Evolutionary conservation across 2,329 filamentous ascomycete genomes (phyloP), one percentile per base, ranked within the genome.

Genomic region (Coniosporium tulheliwenetii): DNA sequence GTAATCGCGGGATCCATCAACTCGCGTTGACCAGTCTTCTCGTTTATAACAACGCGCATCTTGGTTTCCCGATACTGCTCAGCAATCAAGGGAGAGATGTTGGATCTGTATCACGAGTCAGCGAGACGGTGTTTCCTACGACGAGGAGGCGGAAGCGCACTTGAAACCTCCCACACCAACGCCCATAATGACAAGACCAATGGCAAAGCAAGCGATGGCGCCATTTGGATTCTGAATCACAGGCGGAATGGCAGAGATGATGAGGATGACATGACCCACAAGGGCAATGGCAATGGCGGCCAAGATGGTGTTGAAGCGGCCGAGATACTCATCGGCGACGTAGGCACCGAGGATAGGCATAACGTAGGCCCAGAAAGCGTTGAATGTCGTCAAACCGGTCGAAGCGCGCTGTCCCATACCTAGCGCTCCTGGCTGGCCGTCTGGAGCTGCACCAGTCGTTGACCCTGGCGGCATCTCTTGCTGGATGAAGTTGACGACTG

Each of bases 91-190:
- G 66, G 66, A 8, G 62, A 62, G 36, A 87, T 81, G 53, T 87
- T 87, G 47, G 79, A 74, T 66, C 19, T 26, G 19, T 26, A 4
- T 4, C 19, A 3, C 3, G 19, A 26, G 19, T 26, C 19, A 26
- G 19, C 19, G 19, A 4, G 4, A 26, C 19, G 19, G 19, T 26
- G 3, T 26, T 7, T 7, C 4, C 19, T 26, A 26, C 3, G 7
- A 3, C 3, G 19, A 7, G 3, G 19, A 7, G 3, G 19, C 19
- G 7, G 19, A 26, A 7, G 19, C 19, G 19, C 19, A 26, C 19
- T 87, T 89, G 72, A 87, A 85, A 52, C 83, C 80, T 45, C 82
- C 82, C 1, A 81, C 84, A 36, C 82, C 82, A 29, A 84, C 58
- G n/a, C 79, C 80, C 53, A 85, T 73, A 52, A 85, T 70, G 36